These are phyloP conservation scores for Xylaria venustula DNA, from an alignment of 495 filamentous ascomycete genomes.

Conservation along the genomic window DNA sequence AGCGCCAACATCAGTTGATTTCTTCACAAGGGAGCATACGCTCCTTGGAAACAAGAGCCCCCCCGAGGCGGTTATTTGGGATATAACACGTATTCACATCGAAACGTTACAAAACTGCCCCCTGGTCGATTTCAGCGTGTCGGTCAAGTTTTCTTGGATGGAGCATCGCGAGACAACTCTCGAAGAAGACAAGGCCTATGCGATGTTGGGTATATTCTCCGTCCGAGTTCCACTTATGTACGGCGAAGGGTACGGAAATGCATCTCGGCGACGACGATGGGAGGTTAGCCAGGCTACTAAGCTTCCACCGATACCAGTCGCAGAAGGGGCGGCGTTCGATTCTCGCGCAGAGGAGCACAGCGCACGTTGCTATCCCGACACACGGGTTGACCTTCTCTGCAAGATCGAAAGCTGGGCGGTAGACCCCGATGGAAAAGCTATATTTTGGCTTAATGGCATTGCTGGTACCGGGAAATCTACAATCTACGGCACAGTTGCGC, in stretches of 20 bases:
- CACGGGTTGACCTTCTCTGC: constrained; percentile 28
- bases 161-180: background rate
- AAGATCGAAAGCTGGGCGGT: constrained; percentile 13
- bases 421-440: constrained; percentile 3
- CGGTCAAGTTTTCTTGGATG: background rate
- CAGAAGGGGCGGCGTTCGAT: background rate
- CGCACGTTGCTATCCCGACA: constrained; percentile 21
- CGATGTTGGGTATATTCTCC: background rate
- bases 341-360: background rate
- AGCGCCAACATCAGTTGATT: background rate
- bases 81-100: too few relatives aligned
- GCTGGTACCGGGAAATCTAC: constrained; percentile 45
- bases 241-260: background rate
- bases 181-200: background rate
- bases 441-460: constrained; percentile 46
- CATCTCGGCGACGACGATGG: background rate
- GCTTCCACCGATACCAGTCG: constrained; percentile 11
- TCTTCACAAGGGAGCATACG: background rate
- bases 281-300: background rate
- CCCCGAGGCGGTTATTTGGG: too few relatives aligned
- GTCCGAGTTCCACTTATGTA: background rate
- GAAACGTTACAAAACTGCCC: too few relatives aligned
- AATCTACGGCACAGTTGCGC: background rate
- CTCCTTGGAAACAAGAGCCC: background rate
- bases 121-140: too few relatives aligned